Base-by-base conservation (phyloP, 305 asterid species). In the Vinca major region DNA sequence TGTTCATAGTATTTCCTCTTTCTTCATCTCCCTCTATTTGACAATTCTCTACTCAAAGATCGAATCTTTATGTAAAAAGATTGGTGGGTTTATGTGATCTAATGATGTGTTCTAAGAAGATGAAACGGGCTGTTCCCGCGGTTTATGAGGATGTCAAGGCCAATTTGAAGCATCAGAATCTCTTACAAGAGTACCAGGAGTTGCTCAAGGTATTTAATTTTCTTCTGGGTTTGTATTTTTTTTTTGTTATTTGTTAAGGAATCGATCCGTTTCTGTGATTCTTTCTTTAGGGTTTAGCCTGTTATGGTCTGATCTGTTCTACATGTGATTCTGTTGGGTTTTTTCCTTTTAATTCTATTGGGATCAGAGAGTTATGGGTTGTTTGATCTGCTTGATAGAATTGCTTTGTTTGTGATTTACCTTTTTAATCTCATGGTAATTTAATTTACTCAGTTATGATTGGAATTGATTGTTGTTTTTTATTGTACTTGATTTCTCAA, bases 141-240 rank as follows among this genome's bases (percentile, higher is more conserved):
- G 74, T 39, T 68, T 72, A 45, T 69, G 86, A 78, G 64, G 91
- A 80, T 67, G 65, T 80, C 20, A 86, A 75, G 83, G 69, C 80
- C 40, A 81, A 84, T 65, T 66, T 76, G 50, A 89, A 79, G 83
- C 87, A 83, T 77, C 93, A 75, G 76, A 66, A 72, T 40, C 93
- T 91, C 71, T 51, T 85, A 78, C 95, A 82, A 76, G 96, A 89
- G 79, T 91, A 76, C 71, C 79, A 78, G 49, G 91, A 87, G 62
- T 76, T 91, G 82, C 84, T 78, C 48, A 82, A 79, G 93, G 97
- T 91, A 48, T 61, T 41, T 13, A 71, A 69, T 71, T 56, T 60
- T 0, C 8, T 41, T n/a, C 69, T 21, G 45, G 26, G 4, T 7
- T 52, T 63, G 47, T 17, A 5, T 58, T 2, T 17, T 0, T 48